phyloP scores from a whole-genome alignment of 306 rosid genomes.

The Trifolium repens region DNA sequence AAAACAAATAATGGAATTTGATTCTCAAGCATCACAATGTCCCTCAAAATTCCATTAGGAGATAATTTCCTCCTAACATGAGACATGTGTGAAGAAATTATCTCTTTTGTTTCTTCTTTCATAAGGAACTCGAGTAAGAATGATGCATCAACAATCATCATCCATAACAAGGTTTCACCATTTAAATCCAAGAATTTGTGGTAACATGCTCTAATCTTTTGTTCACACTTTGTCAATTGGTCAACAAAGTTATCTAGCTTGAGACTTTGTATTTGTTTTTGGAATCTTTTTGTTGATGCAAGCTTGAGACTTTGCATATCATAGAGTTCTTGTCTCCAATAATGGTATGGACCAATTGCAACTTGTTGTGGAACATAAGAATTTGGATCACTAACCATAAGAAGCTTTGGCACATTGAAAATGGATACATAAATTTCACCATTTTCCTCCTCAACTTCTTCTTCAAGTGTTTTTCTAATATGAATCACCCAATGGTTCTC shows the following conservation, averaged over 20 bases:
- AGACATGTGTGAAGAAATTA: conserved; percentile 62
- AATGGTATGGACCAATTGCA: too few relatives aligned
- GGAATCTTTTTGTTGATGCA: too few relatives aligned
- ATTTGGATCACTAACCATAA: too few relatives aligned
- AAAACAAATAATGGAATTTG: conserved; percentile 71
- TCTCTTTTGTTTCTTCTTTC: conserved; percentile 41
- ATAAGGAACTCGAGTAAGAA: conserved; percentile 51
- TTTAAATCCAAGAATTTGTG: conserved; percentile 74
- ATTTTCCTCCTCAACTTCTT: too few relatives aligned
- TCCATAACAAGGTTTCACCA: conserved; percentile 73
- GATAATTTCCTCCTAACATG: conserved; percentile 59
- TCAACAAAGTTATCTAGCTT: conserved; percentile 47
- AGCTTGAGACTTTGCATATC: too few relatives aligned
- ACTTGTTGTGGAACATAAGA: too few relatives aligned
- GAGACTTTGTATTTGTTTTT: too few relatives aligned
- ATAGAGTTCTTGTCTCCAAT: too few relatives aligned
- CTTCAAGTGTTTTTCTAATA: too few relatives aligned
- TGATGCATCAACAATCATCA: conserved; percentile 73
- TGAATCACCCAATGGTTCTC: too few relatives aligned
- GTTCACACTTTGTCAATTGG: conserved; percentile 56
- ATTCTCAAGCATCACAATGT: conserved; percentile 75
- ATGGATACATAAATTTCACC: too few relatives aligned
- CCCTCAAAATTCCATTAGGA: conserved; percentile 67
- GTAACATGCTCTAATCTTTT: conserved; percentile 58
- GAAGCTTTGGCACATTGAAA: too few relatives aligned